phyloP scores from a whole-genome alignment of 179 eudicot species.

The Spinacia oleracea region DNA sequence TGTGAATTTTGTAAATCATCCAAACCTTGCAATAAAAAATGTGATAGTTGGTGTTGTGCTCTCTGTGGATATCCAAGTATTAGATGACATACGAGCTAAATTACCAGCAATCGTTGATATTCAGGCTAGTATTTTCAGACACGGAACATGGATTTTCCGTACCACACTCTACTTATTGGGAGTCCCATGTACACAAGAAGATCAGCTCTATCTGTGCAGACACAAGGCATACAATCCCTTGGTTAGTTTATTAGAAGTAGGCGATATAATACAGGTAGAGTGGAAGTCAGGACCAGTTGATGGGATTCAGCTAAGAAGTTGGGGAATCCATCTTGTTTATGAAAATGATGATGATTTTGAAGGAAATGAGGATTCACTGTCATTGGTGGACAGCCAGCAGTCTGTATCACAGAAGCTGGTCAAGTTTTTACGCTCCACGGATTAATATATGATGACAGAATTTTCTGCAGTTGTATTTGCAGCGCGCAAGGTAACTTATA shows the following conservation, averaged over 20 bases:
- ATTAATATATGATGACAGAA: conserved; percentile 1
- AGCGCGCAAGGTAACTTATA: neutral
- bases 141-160: conserved; percentile 10
- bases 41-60: conserved; percentile 45
- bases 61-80: conserved; percentile 35
- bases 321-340: conserved; percentile 47
- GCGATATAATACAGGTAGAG: conserved; percentile 42
- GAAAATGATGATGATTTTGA: conserved; percentile 63
- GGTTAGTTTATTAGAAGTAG: conserved; percentile 39
- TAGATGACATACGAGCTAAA: conserved; percentile 19
- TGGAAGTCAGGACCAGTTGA: neutral
- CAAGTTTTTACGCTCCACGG: conserved; percentile 31
- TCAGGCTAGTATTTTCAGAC: conserved; percentile 38
- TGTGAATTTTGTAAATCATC: conserved; percentile 27
- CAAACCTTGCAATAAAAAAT: conserved; percentile 40
- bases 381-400: conserved; percentile 30
- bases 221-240: conserved; percentile 38
- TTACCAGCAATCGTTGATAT: conserved; percentile 35
- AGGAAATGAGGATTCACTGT: conserved; percentile 40
- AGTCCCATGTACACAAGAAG: conserved; percentile 45
- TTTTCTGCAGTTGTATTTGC: neutral
- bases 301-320: conserved; percentile 44
- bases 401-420: conserved; percentile 45
- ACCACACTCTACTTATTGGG: conserved; percentile 37
- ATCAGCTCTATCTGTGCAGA: conserved; percentile 52